A percentile compares a stretch with the other conserved stretches of the same genome.
Evolutionary conservation across 371 early-diverging fungal genomes (phyloP).

Genomic region (Mortierella sp.): DNA sequence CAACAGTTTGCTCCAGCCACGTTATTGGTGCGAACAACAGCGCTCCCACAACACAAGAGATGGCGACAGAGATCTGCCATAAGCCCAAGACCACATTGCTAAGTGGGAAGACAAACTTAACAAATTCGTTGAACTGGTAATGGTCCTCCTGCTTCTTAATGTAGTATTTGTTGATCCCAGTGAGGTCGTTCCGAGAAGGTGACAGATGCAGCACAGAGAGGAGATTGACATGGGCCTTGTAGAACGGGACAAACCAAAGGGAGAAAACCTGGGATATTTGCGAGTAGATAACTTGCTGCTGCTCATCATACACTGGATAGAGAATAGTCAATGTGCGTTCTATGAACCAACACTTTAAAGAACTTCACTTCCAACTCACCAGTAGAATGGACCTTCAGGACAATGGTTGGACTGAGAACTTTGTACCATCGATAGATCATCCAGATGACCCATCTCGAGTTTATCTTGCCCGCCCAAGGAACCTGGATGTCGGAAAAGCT

Average conservation of each 20-base stretch:
- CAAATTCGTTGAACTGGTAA: conserved; percentile 18
- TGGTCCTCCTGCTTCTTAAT: conserved; percentile 21
- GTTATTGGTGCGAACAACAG: conserved; percentile 8
- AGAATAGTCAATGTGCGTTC: too few relatives aligned
- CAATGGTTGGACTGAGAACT: conserved; percentile 12
- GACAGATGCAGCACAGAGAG: conserved; percentile 8
- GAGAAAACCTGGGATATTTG: conserved; percentile 25
- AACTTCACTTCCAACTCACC: conserved; percentile 7
- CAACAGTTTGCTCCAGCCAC: neutral
- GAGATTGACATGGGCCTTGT: conserved; percentile 12
- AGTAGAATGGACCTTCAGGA: conserved; percentile 12
- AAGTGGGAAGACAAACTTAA: conserved; percentile 25
- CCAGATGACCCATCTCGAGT: conserved; percentile 30
- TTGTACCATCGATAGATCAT: conserved; percentile 36
- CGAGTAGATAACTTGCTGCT: conserved; percentile 11
- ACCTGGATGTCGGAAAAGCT: conserved; percentile 16
- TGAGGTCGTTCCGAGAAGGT: neutral
- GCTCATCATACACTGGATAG: conserved; percentile 5
- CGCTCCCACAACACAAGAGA: conserved; percentile 4
- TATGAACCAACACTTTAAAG: too few relatives aligned
- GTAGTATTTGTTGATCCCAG: conserved; percentile 7
- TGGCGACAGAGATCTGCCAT: conserved; percentile 7
- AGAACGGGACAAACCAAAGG: conserved; percentile 20
- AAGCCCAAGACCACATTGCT: conserved; percentile 5
- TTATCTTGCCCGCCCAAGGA: conserved; percentile 9